phyloP scores from a whole-genome alignment of 1,284 basidiomycete genomes.

The Marasmius fiardii region DNA sequence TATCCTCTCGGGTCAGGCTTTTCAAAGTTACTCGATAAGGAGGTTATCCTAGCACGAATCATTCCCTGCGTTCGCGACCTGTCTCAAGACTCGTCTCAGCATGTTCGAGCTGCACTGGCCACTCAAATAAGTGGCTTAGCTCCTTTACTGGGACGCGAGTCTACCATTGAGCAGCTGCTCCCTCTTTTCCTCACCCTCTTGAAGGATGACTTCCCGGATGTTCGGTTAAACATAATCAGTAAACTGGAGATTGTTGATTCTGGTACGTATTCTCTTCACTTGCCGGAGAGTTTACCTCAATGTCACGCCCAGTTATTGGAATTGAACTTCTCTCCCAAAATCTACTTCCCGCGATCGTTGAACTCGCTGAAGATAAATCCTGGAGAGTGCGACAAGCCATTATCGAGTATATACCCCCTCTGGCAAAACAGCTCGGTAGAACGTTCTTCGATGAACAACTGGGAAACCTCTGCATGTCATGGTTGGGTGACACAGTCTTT shows the following conservation, averaged over 20 bases:
- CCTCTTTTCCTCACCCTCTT: conserved; percentile 95
- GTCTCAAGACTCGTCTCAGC: conserved; percentile 92
- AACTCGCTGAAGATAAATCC: conserved; percentile 98
- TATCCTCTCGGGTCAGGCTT: conserved; percentile 65
- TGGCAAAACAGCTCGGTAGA: conserved; percentile 96
- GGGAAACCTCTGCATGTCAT: conserved; percentile 97
- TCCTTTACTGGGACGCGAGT: conserved; percentile 90
- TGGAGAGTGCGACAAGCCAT: conserved; percentile 99
- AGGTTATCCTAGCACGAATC: conserved; percentile 90
- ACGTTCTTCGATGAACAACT: conserved; percentile 98
- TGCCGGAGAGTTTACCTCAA: conserved; percentile 4
- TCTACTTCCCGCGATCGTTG: conserved; percentile 95
- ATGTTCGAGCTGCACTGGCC: conserved; percentile 95
- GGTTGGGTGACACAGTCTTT: conserved; percentile 98
- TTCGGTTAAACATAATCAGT: conserved; percentile 97
- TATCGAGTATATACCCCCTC: conserved; percentile 96
- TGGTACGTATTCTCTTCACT: conserved; percentile 47
- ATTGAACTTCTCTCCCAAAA: conserved; percentile 96
- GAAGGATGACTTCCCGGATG: conserved; percentile 99
- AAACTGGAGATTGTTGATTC: conserved; percentile 97
- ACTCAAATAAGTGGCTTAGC: conserved; percentile 98
- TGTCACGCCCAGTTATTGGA: conserved; percentile 75
- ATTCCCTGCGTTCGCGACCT: conserved; percentile 97
- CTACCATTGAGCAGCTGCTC: conserved; percentile 95
- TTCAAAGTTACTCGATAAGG: conserved; percentile 91